Conservation (phyloP, 2,329 filamentous ascomycete genomes). For the Penicillium corylophilum region DNA sequence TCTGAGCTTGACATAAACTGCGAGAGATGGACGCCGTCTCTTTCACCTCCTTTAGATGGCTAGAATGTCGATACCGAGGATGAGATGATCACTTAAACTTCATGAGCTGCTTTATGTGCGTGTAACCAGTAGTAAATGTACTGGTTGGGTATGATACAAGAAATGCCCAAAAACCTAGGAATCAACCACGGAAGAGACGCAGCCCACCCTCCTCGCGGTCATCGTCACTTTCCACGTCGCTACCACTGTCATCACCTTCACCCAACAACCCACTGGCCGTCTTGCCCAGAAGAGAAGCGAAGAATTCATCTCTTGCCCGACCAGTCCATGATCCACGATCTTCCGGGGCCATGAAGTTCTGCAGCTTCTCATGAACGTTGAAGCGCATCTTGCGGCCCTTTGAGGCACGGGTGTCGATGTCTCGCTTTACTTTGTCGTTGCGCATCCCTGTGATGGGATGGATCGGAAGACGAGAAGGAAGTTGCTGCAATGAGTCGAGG, state of each 20-base stretch:
- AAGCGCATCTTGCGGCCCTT: constrained; percentile 94
- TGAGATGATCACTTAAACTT: background rate
- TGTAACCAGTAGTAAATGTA: background rate
- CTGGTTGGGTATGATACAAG: constrained; percentile 1
- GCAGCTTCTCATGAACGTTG: constrained; percentile 92
- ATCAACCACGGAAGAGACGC: constrained; percentile 33
- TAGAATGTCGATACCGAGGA: too few species aligned
- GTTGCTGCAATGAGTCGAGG: constrained; percentile 37
- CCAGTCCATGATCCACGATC: constrained; percentile 78
- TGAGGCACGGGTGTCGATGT: constrained; percentile 89
- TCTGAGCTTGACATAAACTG: too few species aligned
- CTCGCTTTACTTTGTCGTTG: constrained; percentile 69
- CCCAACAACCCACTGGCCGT: constrained; percentile 63
- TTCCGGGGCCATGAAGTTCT: constrained; percentile 96
- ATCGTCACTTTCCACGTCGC: constrained; percentile 28
- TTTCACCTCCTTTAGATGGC: too few species aligned
- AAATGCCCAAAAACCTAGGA: background rate
- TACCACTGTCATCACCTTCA: constrained; percentile 57
- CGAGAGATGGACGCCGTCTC: too few species aligned
- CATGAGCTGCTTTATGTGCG: background rate
- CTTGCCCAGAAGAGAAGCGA: constrained; percentile 68
- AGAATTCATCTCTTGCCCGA: constrained; percentile 72
- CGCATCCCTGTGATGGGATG: constrained; percentile 46
- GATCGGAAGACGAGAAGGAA: constrained; percentile 38
- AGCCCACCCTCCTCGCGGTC: constrained; percentile 35